Evolutionary conservation across 2,329 filamentous ascomycete genomes (phyloP).

Genomic region (Alternaria gaisen): DNA sequence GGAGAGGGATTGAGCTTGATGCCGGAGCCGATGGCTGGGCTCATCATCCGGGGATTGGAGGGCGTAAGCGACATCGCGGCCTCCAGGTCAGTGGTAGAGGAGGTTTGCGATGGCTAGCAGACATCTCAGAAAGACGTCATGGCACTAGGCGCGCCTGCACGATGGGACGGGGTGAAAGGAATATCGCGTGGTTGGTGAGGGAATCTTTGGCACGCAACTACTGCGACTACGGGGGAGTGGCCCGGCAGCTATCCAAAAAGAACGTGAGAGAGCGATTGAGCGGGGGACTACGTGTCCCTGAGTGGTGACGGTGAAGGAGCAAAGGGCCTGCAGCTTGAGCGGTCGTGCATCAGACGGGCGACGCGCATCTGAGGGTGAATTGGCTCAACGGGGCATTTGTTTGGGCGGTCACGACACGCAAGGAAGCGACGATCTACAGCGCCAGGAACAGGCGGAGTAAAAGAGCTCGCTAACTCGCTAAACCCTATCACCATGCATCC

Average conservation of each 20-base stretch:
- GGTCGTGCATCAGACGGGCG: slow-evolving; percentile 12
- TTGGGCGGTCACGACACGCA: slow-evolving; percentile 20
- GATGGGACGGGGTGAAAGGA: slow-evolving; percentile 15
- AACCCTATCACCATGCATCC: slow-evolving; percentile 16
- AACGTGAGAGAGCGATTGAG: slow-evolving; percentile 16
- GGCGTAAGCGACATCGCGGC: slow-evolving; percentile 53
- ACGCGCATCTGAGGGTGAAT: slow-evolving; percentile 22
- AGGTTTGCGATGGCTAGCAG: slow-evolving; percentile 32
- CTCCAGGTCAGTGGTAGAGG: slow-evolving; percentile 38
- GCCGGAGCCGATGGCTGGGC: slow-evolving; percentile 47
- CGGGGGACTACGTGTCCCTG: background rate
- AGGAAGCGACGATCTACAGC: slow-evolving; percentile 22
- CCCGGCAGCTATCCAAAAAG: slow-evolving; percentile 13
- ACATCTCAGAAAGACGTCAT: slow-evolving; percentile 43
- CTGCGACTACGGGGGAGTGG: slow-evolving; percentile 13
- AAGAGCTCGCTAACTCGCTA: slow-evolving; percentile 12
- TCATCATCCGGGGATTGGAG: slow-evolving; percentile 54
- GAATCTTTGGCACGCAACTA: slow-evolving; percentile 25
- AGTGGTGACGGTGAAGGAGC: slow-evolving; percentile 8
- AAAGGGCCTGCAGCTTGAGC: slow-evolving; percentile 17
- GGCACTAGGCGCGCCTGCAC: slow-evolving; percentile 30
- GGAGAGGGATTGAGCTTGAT: slow-evolving; percentile 69
- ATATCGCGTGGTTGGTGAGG: slow-evolving; percentile 28
- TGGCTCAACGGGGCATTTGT: slow-evolving; percentile 15
- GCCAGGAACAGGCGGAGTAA: slow-evolving; percentile 26